These are phyloP conservation scores for Epicoccum sorghinum DNA, from an alignment of 2,329 filamentous ascomycete species.

Conservation along the genomic window DNA sequence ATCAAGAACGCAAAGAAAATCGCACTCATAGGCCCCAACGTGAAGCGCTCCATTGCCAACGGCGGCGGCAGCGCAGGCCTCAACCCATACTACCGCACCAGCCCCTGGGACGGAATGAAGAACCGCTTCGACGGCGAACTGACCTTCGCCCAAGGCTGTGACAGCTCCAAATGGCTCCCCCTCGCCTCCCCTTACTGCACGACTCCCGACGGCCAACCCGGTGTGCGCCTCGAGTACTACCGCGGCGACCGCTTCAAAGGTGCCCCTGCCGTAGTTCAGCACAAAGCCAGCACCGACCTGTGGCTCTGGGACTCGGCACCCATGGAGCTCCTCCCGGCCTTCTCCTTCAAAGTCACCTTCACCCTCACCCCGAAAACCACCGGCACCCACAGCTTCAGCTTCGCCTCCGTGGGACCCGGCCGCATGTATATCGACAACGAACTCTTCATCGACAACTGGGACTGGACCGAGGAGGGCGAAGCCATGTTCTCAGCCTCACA, in stretches of 20 bases:
- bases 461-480: constrained; percentile 72
- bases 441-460: constrained; percentile 68
- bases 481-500: constrained; percentile 74
- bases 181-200: constrained; percentile 66
- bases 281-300: constrained; percentile 68
- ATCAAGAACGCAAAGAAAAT: constrained; percentile 64
- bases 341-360: constrained; percentile 68
- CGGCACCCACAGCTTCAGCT: constrained; percentile 69
- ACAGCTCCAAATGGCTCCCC: constrained; percentile 70
- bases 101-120: constrained; percentile 68
- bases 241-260: constrained; percentile 68
- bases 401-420: constrained; percentile 71
- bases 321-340: constrained; percentile 65
- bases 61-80: constrained; percentile 72
- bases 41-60: constrained; percentile 69
- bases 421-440: constrained; percentile 65
- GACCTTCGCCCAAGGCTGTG: constrained; percentile 66
- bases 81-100: constrained; percentile 71
- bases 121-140: constrained; percentile 62
- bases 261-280: constrained; percentile 62
- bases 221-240: constrained; percentile 70
- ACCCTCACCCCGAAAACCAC: constrained; percentile 63
- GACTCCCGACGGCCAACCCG: constrained; percentile 62
- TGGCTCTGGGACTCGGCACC: constrained; percentile 75
- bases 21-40: constrained; percentile 71